phyloP scores from a whole-genome alignment of 202 grass and related monocot genomes.

The Panicum hallii region DNA sequence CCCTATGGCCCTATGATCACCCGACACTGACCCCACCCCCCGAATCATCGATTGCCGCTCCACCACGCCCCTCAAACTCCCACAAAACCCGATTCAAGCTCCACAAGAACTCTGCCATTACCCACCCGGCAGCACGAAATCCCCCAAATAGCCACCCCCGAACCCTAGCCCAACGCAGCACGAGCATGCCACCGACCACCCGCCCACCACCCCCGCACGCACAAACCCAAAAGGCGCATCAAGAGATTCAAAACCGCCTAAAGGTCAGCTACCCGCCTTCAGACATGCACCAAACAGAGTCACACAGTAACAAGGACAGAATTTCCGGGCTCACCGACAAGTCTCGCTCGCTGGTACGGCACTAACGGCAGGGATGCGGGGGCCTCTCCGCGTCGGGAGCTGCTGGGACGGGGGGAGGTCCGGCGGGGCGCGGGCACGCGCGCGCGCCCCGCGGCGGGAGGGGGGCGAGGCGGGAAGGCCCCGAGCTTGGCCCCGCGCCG shows the following conservation, averaged over 20 bases:
- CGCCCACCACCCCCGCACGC: slow-evolving; percentile 4
- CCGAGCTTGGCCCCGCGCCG: slow-evolving; percentile 6
- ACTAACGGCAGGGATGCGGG: slow-evolving; percentile 12
- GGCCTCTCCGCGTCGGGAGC: not conserved
- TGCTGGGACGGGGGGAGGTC: not conserved
- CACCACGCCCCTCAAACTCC: not conserved
- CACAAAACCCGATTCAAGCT: slow-evolving; percentile 19
- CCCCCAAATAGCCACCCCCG: not conserved
- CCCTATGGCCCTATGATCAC: not conserved
- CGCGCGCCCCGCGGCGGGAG: not conserved
- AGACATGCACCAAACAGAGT: not conserved
- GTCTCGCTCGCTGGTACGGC: not conserved
- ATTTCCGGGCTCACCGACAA: slow-evolving; percentile 33
- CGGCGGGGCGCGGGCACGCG: not conserved
- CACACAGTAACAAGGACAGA: not conserved
- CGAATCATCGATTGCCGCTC: not conserved
- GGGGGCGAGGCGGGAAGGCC: not conserved
- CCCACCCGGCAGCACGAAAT: not conserved
- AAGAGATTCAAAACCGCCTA: not conserved
- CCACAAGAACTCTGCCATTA: not conserved
- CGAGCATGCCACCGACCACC: slow-evolving; percentile 12
- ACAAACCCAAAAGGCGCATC: not conserved
- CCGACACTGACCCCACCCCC: not conserved
- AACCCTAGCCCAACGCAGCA: slow-evolving; percentile 35
- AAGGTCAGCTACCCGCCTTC: not conserved